Conservation (phyloP, 257 asterid species). For the Solanum peruvianum region DNA sequence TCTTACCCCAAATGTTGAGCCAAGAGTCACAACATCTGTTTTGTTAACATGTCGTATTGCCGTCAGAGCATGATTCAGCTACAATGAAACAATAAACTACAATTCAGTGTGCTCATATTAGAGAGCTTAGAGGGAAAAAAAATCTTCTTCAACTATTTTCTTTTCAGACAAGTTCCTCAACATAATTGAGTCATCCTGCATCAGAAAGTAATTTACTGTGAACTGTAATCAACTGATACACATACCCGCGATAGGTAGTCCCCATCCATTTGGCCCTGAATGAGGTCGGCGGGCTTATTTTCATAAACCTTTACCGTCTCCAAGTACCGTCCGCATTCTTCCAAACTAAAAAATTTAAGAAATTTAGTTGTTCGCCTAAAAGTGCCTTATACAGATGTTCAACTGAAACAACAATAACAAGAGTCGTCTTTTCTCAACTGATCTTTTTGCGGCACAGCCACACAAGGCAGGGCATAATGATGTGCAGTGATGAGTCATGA, state of each 20-base stretch:
- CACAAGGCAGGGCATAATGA: neutral
- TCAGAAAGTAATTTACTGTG: neutral
- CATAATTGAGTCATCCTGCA: neutral
- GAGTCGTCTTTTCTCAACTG: neutral
- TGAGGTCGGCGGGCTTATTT: constrained; percentile 90
- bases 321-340: constrained; percentile 95
- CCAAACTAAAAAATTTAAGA: constrained; percentile 44
- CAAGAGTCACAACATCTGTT: constrained; percentile 97
- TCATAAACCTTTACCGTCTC: constrained; percentile 95
- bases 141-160: neutral
- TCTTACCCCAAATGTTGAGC: constrained; percentile 94
- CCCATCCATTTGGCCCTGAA: constrained; percentile 96
- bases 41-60: constrained; percentile 90
- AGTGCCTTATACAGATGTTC: neutral
- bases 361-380: neutral
- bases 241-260: constrained; percentile 85
- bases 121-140: neutral
- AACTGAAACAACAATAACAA: neutral
- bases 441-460: neutral
- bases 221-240: neutral
- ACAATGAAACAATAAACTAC: constrained; percentile 1
- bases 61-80: constrained; percentile 87
- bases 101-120: constrained; percentile 1
- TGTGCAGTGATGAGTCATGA: neutral
- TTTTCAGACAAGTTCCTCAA: neutral